Evolutionary conservation across 345 rosid genomes (phyloP).

Genomic region (Arabidopsis thaliana): DNA sequence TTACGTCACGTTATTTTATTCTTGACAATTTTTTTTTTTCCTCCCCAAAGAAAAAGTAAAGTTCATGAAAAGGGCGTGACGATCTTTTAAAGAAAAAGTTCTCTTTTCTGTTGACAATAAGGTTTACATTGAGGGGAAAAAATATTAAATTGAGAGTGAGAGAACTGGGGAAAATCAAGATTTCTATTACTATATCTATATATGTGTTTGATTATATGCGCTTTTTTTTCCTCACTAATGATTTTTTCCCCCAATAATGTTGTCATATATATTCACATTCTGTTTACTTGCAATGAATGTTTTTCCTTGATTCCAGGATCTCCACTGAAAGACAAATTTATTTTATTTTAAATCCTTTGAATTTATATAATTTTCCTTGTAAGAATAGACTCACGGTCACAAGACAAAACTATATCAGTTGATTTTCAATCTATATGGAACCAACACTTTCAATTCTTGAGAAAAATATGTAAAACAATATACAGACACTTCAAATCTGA

Average conservation of each 20-base stretch:
- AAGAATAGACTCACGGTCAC: slow-evolving; percentile 5
- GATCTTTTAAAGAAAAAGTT: slow-evolving; percentile 11
- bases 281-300: slow-evolving; percentile 31
- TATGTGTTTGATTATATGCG: background rate
- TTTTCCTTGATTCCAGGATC: slow-evolving; percentile 39
- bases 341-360: slow-evolving; percentile 2
- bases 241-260: background rate
- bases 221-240: background rate
- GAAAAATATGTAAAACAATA: background rate
- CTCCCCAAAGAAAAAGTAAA: slow-evolving; percentile 1
- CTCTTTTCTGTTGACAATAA: slow-evolving; percentile 8
- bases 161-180: background rate
- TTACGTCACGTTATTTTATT: slow-evolving; percentile 41
- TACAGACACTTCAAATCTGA: slow-evolving; percentile 9
- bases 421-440: background rate
- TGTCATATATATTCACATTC: slow-evolving; percentile 29
- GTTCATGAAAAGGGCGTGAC: slow-evolving; percentile 37
- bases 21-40: slow-evolving; percentile 9
- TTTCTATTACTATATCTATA: background rate
- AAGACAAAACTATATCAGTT: background rate
- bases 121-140: background rate
- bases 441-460: background rate
- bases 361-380: background rate
- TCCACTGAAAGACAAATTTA: slow-evolving; percentile 19
- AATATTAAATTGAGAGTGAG: slow-evolving; percentile 10